Percentiles rank a stretch among this genome's conserved stretches.
Conservation (phyloP, 2,329 filamentous ascomycete genomes). For the Alternaria alternata region DNA sequence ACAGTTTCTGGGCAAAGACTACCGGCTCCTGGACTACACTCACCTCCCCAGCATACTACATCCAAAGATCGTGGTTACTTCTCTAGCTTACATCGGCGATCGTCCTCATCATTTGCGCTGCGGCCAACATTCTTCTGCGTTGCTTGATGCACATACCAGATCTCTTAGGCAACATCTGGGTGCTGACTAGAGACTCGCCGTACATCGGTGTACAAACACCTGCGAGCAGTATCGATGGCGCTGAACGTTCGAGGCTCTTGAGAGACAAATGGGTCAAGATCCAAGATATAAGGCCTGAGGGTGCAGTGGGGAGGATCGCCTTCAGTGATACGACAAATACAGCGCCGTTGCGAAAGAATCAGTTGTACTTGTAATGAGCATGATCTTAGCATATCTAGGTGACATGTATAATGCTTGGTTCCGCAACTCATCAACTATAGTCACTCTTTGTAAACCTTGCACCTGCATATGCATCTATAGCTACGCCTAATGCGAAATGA, state of each 20-base stretch:
- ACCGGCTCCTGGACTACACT: background rate
- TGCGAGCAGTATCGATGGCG: constrained; percentile 9
- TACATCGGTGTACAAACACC: constrained; percentile 12
- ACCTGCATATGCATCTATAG: background rate
- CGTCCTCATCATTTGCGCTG: background rate
- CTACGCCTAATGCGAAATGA: background rate
- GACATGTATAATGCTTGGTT: too few relatives aligned
- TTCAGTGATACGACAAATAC: constrained; percentile 5
- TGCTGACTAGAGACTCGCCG: constrained; percentile 16
- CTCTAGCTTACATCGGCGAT: background rate
- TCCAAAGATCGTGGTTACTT: background rate
- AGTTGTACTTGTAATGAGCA: background rate
- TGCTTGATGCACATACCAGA: constrained; percentile 11
- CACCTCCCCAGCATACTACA: background rate
- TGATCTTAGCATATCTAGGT: background rate
- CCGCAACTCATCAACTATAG: too few relatives aligned
- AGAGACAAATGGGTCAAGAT: constrained; percentile 21
- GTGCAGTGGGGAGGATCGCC: constrained; percentile 22
- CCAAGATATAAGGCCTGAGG: constrained; percentile 22
- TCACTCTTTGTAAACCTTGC: background rate
- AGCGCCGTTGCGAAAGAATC: background rate
- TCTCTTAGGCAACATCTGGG: constrained; percentile 18
- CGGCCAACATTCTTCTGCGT: background rate
- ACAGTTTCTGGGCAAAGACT: background rate
- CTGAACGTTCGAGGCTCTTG: constrained; percentile 14